Conservation (phyloP, 75 land plant genomes). For the Cryptomeria japonica region DNA sequence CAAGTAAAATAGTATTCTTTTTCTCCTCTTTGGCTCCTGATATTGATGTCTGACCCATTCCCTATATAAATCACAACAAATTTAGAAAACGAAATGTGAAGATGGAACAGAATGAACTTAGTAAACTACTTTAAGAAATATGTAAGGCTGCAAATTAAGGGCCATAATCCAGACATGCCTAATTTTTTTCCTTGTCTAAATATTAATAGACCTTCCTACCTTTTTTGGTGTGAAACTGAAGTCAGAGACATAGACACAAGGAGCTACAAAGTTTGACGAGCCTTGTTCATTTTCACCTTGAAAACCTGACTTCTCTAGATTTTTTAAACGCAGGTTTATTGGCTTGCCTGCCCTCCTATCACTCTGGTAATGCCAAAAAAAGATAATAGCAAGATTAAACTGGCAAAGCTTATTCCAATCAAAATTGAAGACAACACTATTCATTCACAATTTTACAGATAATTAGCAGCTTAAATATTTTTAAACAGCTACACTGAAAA, state of each 20-base stretch:
- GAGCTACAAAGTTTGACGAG: constrained; percentile 44
- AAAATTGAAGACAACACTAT: not conserved
- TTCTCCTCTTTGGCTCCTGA: constrained; percentile 2
- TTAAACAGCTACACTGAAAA: constrained; percentile 15
- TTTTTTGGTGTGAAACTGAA: not conserved
- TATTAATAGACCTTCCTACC: not conserved
- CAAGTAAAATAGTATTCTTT: constrained; percentile 17
- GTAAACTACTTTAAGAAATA: not conserved
- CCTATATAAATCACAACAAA: not conserved
- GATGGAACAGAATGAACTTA: not conserved
- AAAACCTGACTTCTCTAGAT: constrained; percentile 49
- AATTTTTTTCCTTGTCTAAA: not conserved
- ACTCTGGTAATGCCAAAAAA: constrained; percentile 21
- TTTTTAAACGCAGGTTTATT: constrained; percentile 36
- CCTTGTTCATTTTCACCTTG: constrained; percentile 33
- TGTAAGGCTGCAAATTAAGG: not conserved
- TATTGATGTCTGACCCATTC: not conserved
- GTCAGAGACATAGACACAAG: constrained; percentile 31
- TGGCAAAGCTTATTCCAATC: not conserved
- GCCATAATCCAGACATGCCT: not conserved
- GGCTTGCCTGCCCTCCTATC: constrained; percentile 70
- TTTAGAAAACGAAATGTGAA: not conserved
- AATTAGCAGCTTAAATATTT: constrained; percentile 1
- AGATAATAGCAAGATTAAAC: not conserved
- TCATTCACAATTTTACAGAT: not conserved